Base-by-base conservation (phyloP, 1,284 basidiomycete genomes). In the Malassezia psittaci region DNA sequence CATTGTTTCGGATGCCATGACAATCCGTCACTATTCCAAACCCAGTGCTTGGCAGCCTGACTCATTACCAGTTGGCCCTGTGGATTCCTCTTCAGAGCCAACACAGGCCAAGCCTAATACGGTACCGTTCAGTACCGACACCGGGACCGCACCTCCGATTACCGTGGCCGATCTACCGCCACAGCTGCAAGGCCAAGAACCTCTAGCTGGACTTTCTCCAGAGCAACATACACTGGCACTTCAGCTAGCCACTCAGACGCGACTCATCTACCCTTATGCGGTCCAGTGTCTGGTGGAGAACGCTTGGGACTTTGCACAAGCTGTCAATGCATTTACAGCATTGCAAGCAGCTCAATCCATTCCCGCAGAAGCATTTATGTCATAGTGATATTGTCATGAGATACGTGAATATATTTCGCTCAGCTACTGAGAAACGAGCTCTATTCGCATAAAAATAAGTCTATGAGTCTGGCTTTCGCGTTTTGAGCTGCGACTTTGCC, bases 1-100 rank as follows among this genome's bases (percentile, higher is more conserved):
- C 48, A 85, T 98, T 64, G 78, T 96, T 7, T 91, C 88, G 19
- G 93, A 98, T 74, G 84, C 87, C 65, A 81, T 88, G 75, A 84
- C 83, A 18, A 79, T 96, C 42, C 84, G 90, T 41, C 82, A 80
- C 19, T 94, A 89, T 76, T 87, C 89, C 7, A 86, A 83, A 65
- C 83, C 83, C 38, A 83, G 83, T 44, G 86, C 87, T 1, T 94
- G 64, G 64, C 67, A 69, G 37, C 53, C 64, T 0, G 61, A 66
- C 29, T 52, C 64, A 34, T 48, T 67, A 41, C 61, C 62, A 1
- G 64, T 60, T 5, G 65, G 65, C 19, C 60, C 61, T 50, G 63
- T 63, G 53, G 19, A 61, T 46, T 72, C 70, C 48, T 46, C 37
- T 60, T 47, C 16, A 15, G 48, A 15, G 13, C 12, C 33, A 24